phyloP scores from a whole-genome alignment of 768 basidiomycete species.

The Pulveroboletus sp. region DNA sequence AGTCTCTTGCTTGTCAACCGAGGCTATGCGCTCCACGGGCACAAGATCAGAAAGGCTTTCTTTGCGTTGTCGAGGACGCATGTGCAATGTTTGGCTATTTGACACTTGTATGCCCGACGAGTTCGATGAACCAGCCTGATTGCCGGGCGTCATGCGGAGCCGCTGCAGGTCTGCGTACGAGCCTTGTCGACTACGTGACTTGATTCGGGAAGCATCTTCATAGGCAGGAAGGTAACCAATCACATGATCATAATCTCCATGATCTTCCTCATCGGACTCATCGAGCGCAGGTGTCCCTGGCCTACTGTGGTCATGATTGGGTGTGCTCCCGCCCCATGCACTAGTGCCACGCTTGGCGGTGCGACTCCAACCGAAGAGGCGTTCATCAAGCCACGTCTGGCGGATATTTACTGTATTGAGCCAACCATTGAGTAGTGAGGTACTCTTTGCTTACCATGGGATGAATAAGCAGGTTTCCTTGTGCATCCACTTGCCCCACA shows the following conservation, averaged over 20 bases:
- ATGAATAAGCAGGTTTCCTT: constrained; percentile 80
- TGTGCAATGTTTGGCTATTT: constrained; percentile 42
- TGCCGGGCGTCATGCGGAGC: constrained; percentile 40
- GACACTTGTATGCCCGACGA: constrained; percentile 17
- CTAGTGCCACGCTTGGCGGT: constrained; percentile 77
- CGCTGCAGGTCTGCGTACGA: constrained; percentile 83
- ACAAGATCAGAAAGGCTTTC: constrained; percentile 64
- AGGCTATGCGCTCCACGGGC: constrained; percentile 58
- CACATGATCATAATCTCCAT: constrained; percentile 90
- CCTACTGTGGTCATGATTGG: constrained; percentile 59
- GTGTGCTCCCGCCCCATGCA: constrained; percentile 68
- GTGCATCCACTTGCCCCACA: constrained; percentile 79
- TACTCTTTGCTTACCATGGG: constrained; percentile 63
- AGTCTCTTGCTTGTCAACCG: constrained; percentile 49
- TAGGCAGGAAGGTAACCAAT: constrained; percentile 57
- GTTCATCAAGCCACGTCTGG: constrained; percentile 87
- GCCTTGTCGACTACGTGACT: constrained; percentile 57
- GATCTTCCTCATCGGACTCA: constrained; percentile 81
- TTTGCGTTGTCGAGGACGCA: constrained; percentile 52
- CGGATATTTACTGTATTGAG: constrained; percentile 1
- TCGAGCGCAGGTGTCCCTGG: constrained; percentile 73
- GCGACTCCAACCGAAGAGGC: constrained; percentile 87
- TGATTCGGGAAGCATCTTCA: constrained; percentile 42
- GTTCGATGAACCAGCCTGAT: constrained; percentile 10
- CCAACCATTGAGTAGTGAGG: not conserved